phyloP scores from a whole-genome alignment of 345 rosid genomes.

The Hibiscus tridactylites region DNA sequence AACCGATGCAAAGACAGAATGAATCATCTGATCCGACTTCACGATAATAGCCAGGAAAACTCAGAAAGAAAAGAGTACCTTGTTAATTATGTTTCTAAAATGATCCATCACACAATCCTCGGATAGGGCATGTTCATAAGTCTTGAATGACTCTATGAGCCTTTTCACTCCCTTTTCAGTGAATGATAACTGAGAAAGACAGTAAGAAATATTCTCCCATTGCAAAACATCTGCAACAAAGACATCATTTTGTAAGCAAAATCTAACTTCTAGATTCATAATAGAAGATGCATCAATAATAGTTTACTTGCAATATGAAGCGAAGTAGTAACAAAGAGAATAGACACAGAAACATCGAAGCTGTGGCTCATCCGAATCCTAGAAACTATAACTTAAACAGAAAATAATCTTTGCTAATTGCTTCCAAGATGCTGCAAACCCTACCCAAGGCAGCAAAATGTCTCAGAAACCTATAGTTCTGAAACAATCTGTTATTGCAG shows the following conservation, averaged over 20 bases:
- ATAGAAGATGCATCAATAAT: background rate
- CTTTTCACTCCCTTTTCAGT: conserved; percentile 92
- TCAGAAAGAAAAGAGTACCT: conserved; percentile 37
- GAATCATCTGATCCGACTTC: conserved; percentile 2
- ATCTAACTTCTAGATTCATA: background rate
- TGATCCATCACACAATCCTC: conserved; percentile 81
- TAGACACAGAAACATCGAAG: background rate
- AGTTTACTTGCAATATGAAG: background rate
- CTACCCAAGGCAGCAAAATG: background rate
- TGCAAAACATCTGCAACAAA: conserved; percentile 66
- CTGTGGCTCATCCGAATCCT: conserved; percentile 1
- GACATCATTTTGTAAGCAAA: background rate
- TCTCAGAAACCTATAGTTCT: background rate
- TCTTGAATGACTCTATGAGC: conserved; percentile 79
- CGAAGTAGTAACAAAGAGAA: background rate
- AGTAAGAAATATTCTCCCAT: conserved; percentile 89
- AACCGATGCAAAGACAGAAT: conserved; percentile 8
- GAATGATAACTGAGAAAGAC: conserved; percentile 85
- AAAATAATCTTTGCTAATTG: background rate
- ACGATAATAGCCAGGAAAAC: conserved; percentile 1
- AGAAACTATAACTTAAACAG: background rate
- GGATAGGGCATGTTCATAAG: conserved; percentile 70
- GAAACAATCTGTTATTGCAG: background rate
- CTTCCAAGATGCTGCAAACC: background rate
- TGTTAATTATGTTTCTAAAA: conserved; percentile 77